phyloP scores from a whole-genome alignment of 495 filamentous ascomycete genomes.

The Chlorociboria aeruginascens region DNA sequence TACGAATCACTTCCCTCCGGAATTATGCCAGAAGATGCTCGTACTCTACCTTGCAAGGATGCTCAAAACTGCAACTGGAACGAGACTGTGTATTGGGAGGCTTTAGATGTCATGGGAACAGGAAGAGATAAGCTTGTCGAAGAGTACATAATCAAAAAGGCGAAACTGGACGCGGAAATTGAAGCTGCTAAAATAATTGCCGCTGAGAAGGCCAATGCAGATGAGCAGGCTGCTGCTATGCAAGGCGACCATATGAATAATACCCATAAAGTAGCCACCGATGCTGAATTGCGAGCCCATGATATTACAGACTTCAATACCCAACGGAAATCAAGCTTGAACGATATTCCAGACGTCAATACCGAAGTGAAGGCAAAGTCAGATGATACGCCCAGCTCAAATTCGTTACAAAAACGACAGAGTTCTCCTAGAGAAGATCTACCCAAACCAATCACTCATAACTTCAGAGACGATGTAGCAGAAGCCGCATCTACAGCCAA shows the following conservation, averaged over 20 bases:
- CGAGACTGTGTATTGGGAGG: constrained; percentile 48
- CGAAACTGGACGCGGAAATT: constrained; percentile 7
- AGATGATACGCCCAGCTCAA: not conserved
- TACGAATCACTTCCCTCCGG: constrained; percentile 72
- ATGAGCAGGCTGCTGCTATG: constrained; percentile 1
- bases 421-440: constrained; percentile 2
- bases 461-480: constrained; percentile 1
- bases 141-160: constrained; percentile 24
- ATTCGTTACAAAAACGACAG: constrained; percentile 11
- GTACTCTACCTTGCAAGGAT: constrained; percentile 55
- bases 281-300: not conserved
- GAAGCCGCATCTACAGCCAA: not conserved
- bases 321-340: not conserved
- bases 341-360: not conserved
- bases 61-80: constrained; percentile 62
- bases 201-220: not conserved
- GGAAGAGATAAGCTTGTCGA: constrained; percentile 27
- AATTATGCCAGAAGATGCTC: constrained; percentile 79
- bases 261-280: too few relatives aligned
- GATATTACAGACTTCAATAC: not conserved
- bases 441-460: constrained; percentile 1
- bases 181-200: constrained; percentile 2
- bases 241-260: not conserved
- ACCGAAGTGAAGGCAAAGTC: not conserved
- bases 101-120: constrained; percentile 37